phyloP scores from a whole-genome alignment of 2,329 filamentous ascomycete species.

The Penicillium sumatraense region DNA sequence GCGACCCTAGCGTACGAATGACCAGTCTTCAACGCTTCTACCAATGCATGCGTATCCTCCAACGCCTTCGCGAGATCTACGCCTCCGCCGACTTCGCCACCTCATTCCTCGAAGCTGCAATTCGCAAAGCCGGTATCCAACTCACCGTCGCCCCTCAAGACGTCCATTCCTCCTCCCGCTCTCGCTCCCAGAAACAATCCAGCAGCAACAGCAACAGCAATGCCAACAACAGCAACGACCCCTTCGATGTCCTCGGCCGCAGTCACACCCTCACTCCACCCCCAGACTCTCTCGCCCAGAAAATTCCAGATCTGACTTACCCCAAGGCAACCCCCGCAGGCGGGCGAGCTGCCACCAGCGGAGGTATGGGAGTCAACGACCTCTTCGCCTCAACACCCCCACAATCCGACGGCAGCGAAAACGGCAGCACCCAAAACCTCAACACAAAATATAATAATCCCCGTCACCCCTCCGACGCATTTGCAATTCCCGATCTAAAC shows the following conservation, averaged over 20 bases:
- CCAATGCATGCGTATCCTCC: conserved; percentile 90
- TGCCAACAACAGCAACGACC: conserved; percentile 9
- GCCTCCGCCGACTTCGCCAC: conserved; percentile 95
- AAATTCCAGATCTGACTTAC: conserved; percentile 45
- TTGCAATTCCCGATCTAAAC: conserved; percentile 35
- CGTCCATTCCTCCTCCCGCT: conserved; percentile 29
- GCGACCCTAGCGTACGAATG: conserved; percentile 71
- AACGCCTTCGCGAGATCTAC: conserved; percentile 85
- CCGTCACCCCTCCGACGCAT: conserved; percentile 28
- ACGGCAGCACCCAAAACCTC: conserved; percentile 45
- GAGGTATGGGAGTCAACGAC: conserved; percentile 20
- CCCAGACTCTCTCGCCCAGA: conserved; percentile 45
- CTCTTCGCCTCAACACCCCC: conserved; percentile 47
- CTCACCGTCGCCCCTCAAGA: conserved; percentile 56
- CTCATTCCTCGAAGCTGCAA: conserved; percentile 88
- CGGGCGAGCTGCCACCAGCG: conserved; percentile 22
- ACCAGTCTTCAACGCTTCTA: conserved; percentile 80
- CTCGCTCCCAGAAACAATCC: conserved; percentile 11
- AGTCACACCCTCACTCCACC: conserved; percentile 45
- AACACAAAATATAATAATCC: conserved; percentile 15
- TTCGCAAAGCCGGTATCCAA: conserved; percentile 83
- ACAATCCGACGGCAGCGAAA: conserved; percentile 48
- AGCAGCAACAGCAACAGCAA: not conserved
- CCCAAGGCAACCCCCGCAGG: conserved; percentile 30
- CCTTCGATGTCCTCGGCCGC: conserved; percentile 27